phyloP scores from a whole-genome alignment of 2,329 filamentous ascomycete species.

The Claviceps maximensis region DNA sequence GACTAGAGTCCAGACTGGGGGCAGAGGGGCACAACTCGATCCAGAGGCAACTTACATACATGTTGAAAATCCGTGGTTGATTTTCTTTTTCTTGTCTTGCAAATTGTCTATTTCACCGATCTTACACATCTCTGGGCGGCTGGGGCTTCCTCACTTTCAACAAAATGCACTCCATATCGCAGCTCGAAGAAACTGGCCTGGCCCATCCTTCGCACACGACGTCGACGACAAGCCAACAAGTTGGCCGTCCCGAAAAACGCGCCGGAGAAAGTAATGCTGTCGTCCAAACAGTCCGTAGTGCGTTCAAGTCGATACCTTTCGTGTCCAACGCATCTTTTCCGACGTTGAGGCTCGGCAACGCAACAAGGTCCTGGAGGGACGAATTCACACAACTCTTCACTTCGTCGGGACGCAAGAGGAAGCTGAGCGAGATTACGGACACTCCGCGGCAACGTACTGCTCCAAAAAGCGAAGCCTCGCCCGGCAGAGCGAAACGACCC shows the following conservation, averaged over 20 bases:
- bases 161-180: background rate
- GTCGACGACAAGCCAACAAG: background rate
- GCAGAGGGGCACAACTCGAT: background rate
- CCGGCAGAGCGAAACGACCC: background rate
- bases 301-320: background rate
- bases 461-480: background rate
- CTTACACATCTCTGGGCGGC: background rate
- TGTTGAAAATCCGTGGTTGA: background rate
- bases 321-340: background rate
- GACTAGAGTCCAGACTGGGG: background rate
- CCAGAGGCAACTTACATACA: background rate
- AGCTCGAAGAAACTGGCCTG: background rate
- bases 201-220: background rate
- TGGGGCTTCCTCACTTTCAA: too few species aligned
- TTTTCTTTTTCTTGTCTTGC: background rate
- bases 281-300: background rate
- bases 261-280: background rate
- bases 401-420: background rate
- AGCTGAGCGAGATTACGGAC: background rate
- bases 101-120: background rate
- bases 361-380: background rate
- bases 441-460: background rate
- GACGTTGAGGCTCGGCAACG: background rate
- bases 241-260: background rate
- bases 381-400: background rate